These are phyloP conservation scores for Candida germanica DNA, from an alignment of 805 yeast genomes.

Conservation along the genomic window DNA sequence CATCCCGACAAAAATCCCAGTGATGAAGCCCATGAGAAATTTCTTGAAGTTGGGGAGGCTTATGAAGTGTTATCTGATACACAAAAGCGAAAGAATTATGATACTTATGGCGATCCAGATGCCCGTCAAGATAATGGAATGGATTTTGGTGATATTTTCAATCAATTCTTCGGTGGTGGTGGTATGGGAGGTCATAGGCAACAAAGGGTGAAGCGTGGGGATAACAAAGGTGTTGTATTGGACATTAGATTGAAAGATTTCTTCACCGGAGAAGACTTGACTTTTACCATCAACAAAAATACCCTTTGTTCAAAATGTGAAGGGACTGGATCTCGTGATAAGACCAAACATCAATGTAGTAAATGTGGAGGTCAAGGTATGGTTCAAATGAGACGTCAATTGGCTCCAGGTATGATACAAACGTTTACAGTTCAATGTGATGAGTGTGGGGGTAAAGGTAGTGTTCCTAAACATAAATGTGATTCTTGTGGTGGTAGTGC, in stretches of 20 bases:
- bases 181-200: slow-evolving; percentile 15
- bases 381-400: slow-evolving; percentile 59
- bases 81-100: slow-evolving; percentile 67
- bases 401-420: slow-evolving; percentile 91
- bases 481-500: slow-evolving; percentile 67
- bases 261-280: slow-evolving; percentile 63
- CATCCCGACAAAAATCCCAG: slow-evolving; percentile 94
- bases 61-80: slow-evolving; percentile 78
- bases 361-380: slow-evolving; percentile 78
- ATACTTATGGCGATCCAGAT: slow-evolving; percentile 70
- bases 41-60: slow-evolving; percentile 90
- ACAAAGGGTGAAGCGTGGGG: slow-evolving; percentile 56
- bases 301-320: slow-evolving; percentile 73
- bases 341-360: slow-evolving; percentile 59
- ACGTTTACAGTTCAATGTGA: slow-evolving; percentile 79
- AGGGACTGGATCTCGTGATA: slow-evolving; percentile 86
- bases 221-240: slow-evolving; percentile 55
- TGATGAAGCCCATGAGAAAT: slow-evolving; percentile 79
- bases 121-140: slow-evolving; percentile 28
- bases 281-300: slow-evolving; percentile 63
- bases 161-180: slow-evolving; percentile 36
- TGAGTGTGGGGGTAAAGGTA: slow-evolving; percentile 76
- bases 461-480: slow-evolving; percentile 62
- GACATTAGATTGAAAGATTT: slow-evolving; percentile 61
- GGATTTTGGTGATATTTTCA: slow-evolving; percentile 60